A percentile compares a stretch with the other conserved stretches of the same genome.
Conservation (phyloP, 2,329 filamentous ascomycete species). For the Talaromyces sp. region DNA sequence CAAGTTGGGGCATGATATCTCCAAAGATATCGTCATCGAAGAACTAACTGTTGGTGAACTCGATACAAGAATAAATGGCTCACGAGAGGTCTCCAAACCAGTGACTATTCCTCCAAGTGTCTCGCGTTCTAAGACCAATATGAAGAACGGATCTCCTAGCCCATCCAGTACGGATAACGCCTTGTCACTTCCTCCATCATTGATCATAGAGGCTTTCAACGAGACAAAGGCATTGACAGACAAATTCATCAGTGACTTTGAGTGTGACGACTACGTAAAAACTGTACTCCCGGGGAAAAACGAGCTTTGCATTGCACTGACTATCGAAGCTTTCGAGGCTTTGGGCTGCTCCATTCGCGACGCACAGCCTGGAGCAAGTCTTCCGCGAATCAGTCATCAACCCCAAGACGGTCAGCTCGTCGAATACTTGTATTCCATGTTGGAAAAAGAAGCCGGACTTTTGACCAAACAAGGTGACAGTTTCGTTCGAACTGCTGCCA, state of each 20-base stretch:
- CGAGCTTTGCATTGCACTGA: not conserved
- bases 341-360: not conserved
- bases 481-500: not conserved
- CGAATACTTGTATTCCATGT: not conserved
- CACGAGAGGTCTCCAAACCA: not conserved
- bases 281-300: not conserved
- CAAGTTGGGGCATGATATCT: not conserved
- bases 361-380: not conserved
- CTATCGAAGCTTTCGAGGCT: not conserved
- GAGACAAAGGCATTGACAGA: not conserved
- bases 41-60: not conserved
- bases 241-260: not conserved
- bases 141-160: not conserved
- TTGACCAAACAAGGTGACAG: not conserved
- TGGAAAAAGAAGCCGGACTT: not conserved
- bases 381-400: not conserved
- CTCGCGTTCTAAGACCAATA: not conserved
- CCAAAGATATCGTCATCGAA: not conserved
- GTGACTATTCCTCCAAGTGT: not conserved
- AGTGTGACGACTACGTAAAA: not conserved
- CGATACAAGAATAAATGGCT: not conserved
- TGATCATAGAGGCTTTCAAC: not conserved
- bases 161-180: not conserved
- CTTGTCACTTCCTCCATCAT: not conserved
- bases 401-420: not conserved